These are phyloP conservation scores for Phaeoacremonium minimum DNA, from an alignment of 2,329 filamentous ascomycete genomes.

Conservation along the genomic window DNA sequence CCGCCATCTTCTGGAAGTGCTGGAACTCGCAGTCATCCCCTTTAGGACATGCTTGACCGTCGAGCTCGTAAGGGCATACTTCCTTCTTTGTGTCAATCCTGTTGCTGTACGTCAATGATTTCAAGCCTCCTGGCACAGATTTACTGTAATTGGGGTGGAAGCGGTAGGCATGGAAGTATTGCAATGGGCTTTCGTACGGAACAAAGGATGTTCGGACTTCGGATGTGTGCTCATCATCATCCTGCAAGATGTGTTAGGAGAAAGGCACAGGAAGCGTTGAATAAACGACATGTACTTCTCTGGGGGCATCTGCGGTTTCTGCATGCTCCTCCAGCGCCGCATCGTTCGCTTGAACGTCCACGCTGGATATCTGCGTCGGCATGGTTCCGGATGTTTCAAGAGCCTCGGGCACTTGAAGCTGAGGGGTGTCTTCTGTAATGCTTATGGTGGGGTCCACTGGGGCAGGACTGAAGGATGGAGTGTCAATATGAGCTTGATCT, in stretches of 20 bases:
- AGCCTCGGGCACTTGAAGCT: slow-evolving; percentile 18
- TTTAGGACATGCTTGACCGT: slow-evolving; percentile 64
- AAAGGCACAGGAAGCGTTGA: slow-evolving; percentile 1
- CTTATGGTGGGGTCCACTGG: slow-evolving; percentile 14
- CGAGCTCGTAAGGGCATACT: slow-evolving; percentile 73
- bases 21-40: slow-evolving; percentile 69
- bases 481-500: slow-evolving; percentile 12
- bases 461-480: slow-evolving; percentile 13
- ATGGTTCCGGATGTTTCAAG: slow-evolving; percentile 13
- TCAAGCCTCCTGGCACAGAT: slow-evolving; percentile 69
- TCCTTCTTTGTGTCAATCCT: slow-evolving; percentile 72
- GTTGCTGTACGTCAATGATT: slow-evolving; percentile 91
- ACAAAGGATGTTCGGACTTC: slow-evolving; percentile 14
- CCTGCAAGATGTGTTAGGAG: slow-evolving; percentile 16
- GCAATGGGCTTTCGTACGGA: slow-evolving; percentile 80
- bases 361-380: slow-evolving; percentile 25
- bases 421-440: slow-evolving; percentile 19
- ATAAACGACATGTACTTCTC: slow-evolving; percentile 39
- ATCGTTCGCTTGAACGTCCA: slow-evolving; percentile 15
- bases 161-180: slow-evolving; percentile 80
- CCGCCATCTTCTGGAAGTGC: slow-evolving; percentile 71
- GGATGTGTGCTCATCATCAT: slow-evolving; percentile 5
- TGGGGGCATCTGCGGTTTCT: slow-evolving; percentile 15
- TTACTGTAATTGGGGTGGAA: slow-evolving; percentile 76
- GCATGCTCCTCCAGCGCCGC: slow-evolving; percentile 16